A percentile compares a stretch with the other conserved stretches of the same genome.
These are phyloP conservation scores for Sphaerobolus stellatus DNA, from an alignment of 1,284 basidiomycete species.

Conservation along the genomic window DNA sequence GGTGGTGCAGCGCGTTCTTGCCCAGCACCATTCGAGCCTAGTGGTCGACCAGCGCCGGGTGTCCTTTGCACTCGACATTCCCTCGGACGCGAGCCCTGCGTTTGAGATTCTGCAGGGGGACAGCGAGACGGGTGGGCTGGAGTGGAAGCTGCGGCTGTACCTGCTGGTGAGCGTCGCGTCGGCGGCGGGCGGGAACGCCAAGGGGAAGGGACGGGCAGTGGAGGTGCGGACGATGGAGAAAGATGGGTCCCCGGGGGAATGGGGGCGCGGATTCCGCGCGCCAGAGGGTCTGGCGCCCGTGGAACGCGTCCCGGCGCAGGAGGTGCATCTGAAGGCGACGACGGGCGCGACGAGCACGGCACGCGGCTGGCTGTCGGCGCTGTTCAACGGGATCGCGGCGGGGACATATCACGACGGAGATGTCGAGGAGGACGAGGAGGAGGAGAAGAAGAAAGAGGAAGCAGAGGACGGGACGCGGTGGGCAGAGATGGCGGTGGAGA, in stretches of 20 bases:
- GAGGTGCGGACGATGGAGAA: constrained; percentile 53
- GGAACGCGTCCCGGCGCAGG: constrained; percentile 38
- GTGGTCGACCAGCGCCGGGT: constrained; percentile 69
- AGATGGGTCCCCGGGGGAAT: constrained; percentile 60
- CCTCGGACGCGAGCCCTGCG: constrained; percentile 82
- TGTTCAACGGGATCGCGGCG: constrained; percentile 50
- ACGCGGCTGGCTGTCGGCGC: constrained; percentile 18
- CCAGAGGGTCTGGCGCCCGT: constrained; percentile 57
- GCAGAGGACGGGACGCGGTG: constrained; percentile 63
- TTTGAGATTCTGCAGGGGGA: constrained; percentile 55
- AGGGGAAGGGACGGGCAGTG: constrained; percentile 47
- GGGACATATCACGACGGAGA: constrained; percentile 59
- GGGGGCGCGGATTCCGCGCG: constrained; percentile 67
- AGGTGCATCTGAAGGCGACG: constrained; percentile 11
- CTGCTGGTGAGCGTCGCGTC: constrained; percentile 71
- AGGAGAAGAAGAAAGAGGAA: constrained; percentile 42
- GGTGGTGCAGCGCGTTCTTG: constrained; percentile 68
- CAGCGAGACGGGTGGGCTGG: constrained; percentile 59
- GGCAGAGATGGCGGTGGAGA: constrained; percentile 67
- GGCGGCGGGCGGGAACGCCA: constrained; percentile 39
- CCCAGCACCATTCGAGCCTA: constrained; percentile 78
- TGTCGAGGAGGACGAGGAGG: constrained; percentile 38
- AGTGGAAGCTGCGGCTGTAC: constrained; percentile 83
- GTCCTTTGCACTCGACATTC: constrained; percentile 86
- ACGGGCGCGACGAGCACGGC: constrained; percentile 12